Conservation (phyloP, 768 basidiomycete genomes). For the Lentinula boryana region DNA sequence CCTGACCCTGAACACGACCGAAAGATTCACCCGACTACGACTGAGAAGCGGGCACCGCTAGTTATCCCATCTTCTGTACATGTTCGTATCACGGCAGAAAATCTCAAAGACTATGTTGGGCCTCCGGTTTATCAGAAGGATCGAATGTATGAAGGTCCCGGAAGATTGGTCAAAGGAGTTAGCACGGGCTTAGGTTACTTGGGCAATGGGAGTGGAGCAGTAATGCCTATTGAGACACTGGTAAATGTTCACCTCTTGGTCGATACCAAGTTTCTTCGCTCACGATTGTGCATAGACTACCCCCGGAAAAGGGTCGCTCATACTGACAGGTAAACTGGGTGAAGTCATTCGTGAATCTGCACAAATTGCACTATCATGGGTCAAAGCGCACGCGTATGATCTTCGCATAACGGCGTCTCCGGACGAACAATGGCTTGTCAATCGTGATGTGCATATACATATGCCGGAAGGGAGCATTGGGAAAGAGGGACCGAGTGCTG, state of each 20-base stretch:
- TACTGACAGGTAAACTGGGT: constrained; percentile 94
- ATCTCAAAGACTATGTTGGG: constrained; percentile 94
- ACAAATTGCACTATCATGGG: constrained; percentile 91
- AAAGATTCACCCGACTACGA: constrained; percentile 54
- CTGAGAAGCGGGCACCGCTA: constrained; percentile 73
- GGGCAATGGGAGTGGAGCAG: constrained; percentile 92
- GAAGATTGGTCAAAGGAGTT: constrained; percentile 53
- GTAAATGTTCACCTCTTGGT: constrained; percentile 36
- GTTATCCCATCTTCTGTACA: constrained; percentile 73
- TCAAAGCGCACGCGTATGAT: constrained; percentile 84
- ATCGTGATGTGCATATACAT: constrained; percentile 90
- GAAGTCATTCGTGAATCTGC: constrained; percentile 97
- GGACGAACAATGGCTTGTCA: constrained; percentile 74
- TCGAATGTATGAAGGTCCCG: constrained; percentile 56
- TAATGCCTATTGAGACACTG: constrained; percentile 95
- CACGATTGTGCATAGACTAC: constrained; percentile 52
- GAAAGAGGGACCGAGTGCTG: constrained; percentile 96
- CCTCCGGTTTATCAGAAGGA: constrained; percentile 95
- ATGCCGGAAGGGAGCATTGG: constrained; percentile 95
- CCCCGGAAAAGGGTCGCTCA: constrained; percentile 92
- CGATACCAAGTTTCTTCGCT: constrained; percentile 8
- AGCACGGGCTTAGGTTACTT: constrained; percentile 93
- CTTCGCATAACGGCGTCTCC: constrained; percentile 75
- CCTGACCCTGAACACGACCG: constrained; percentile 24
- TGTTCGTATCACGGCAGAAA: constrained; percentile 78